Evolutionary conservation across 139 green algal genomes (phyloP).

Genomic region (Axilococcus clingmanii): DNA sequence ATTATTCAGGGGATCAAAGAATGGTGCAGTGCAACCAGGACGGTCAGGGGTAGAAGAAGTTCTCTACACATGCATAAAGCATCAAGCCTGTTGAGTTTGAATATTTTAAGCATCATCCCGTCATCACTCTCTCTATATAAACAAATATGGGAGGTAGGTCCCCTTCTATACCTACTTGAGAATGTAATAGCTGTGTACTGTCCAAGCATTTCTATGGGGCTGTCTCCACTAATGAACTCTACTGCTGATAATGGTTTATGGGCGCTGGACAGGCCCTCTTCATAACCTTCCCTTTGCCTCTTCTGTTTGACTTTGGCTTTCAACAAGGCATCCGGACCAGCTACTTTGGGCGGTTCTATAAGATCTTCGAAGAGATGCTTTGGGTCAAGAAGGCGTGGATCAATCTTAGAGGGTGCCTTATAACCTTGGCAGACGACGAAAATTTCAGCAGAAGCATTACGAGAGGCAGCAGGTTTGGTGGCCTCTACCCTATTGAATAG

Average conservation of each 20-base stretch:
- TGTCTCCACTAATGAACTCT: conserved; percentile 67
- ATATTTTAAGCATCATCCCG: conserved; percentile 10
- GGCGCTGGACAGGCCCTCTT: conserved; percentile 73
- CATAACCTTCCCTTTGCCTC: conserved; percentile 79
- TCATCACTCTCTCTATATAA: background rate
- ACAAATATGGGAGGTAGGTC: too few species aligned
- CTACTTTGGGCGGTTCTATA: conserved; percentile 32
- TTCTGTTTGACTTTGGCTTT: conserved; percentile 65
- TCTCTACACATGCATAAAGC: conserved; percentile 10
- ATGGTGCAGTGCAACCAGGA: too few species aligned
- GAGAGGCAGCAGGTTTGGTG: conserved; percentile 86
- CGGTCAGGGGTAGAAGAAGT: conserved; percentile 5
- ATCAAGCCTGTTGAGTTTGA: conserved; percentile 32
- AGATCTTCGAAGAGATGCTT: conserved; percentile 73
- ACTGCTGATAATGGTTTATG: conserved; percentile 43
- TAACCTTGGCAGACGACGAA: conserved; percentile 95
- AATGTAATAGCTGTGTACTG: conserved; percentile 40
- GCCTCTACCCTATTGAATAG: conserved; percentile 94
- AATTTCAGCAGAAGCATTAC: conserved; percentile 91
- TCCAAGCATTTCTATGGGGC: conserved; percentile 84
- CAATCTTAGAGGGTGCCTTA: conserved; percentile 94
- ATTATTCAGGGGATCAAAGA: background rate
- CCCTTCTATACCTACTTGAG: conserved; percentile 14
- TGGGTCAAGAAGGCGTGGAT: conserved; percentile 90
- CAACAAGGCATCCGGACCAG: conserved; percentile 74